A percentile compares a stretch with the other conserved stretches of the same genome.
These are phyloP conservation scores for Oryza glaberrima DNA, from an alignment of 176 grass and related monocot genomes.

Conservation along the genomic window DNA sequence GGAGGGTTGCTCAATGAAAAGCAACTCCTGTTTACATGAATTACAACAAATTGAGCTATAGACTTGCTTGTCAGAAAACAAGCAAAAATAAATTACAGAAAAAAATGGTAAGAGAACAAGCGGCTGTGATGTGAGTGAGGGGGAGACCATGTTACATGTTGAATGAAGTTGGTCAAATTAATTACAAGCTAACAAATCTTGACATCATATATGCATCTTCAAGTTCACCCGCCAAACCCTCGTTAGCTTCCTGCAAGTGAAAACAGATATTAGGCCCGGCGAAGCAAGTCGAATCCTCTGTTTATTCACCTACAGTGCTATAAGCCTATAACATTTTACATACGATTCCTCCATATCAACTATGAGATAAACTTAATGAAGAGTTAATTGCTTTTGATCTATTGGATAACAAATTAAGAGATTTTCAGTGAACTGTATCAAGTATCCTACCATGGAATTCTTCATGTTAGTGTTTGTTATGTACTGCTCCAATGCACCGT, in stretches of 20 bases:
- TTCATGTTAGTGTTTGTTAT: conserved; percentile 61
- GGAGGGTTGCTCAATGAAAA: conserved; percentile 46
- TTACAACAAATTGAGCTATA: conserved; percentile 42
- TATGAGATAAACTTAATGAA: not conserved
- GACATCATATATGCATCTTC: conserved; percentile 79
- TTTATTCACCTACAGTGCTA: not conserved
- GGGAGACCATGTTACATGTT: conserved; percentile 52
- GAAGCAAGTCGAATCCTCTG: not conserved
- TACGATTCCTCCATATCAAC: not conserved
- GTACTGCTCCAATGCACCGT: conserved; percentile 75
- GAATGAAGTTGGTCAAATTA: conserved; percentile 51
- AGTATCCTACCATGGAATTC: conserved; percentile 38
- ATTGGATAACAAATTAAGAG: not conserved
- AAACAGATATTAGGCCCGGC: not conserved
- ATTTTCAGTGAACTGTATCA: not conserved
- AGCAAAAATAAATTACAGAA: conserved; percentile 34
- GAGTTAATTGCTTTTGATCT: not conserved
- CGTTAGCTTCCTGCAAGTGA: conserved; percentile 51
- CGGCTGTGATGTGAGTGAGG: conserved; percentile 6
- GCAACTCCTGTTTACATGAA: conserved; percentile 61
- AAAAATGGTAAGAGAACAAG: conserved; percentile 21
- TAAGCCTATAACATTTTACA: not conserved
- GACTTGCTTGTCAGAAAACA: conserved; percentile 20
- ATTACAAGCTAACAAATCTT: conserved; percentile 73
- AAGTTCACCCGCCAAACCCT: conserved; percentile 56